Base-by-base conservation (phyloP, 2,329 filamentous ascomycete species). In the Botrytis porri region DNA sequence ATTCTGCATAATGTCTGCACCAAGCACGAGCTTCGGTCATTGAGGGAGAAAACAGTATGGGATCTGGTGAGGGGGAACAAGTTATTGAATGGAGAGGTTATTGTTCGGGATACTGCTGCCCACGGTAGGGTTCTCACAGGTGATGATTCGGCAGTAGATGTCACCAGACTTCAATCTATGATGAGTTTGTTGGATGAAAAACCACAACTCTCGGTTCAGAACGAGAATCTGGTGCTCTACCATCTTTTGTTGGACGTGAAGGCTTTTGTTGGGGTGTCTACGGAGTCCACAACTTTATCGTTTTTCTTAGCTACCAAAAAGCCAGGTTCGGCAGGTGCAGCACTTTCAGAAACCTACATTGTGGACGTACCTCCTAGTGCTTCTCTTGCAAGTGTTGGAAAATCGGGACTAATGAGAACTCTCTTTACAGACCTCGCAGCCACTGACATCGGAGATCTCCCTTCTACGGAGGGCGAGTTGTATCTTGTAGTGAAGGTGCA, bases 1-100 rank as follows among this genome's bases (percentile, higher is more conserved):
- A 90, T 99, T 76, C 87, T 98, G 72, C 95, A 99, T 84, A 94
- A 97, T 82, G 94, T 99, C 16, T 88, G 99, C 73, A 99, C 97
- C 0, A 88, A 89, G 37, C 90, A 93, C 81, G 96, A 99, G 83
- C 90, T 97, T 79, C 86, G 88, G n/a, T 85, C 84, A 54, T 84
- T 98, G 74, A 91, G 96, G 74, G 93, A 98, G 81, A 92, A 92
- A 81, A 97, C 94, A 0, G 94, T 99, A 0, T 99, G 97, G 96
- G 94, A 98, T 79, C 85, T 99, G 67, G 95, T 98, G 4, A 90
- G 88, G 61, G 95, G 95, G 62, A 99, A 99, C 84, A 98, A 98
- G 83, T 88, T 98, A 79, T 92, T 98, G 71, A 94, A 91, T 75
- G 94, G 94, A 69, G 95, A 98, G 80, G 92, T 99, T 65, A 97